phyloP scores from a whole-genome alignment of 805 yeast species.

The Diddensiella caesifluorescens region DNA sequence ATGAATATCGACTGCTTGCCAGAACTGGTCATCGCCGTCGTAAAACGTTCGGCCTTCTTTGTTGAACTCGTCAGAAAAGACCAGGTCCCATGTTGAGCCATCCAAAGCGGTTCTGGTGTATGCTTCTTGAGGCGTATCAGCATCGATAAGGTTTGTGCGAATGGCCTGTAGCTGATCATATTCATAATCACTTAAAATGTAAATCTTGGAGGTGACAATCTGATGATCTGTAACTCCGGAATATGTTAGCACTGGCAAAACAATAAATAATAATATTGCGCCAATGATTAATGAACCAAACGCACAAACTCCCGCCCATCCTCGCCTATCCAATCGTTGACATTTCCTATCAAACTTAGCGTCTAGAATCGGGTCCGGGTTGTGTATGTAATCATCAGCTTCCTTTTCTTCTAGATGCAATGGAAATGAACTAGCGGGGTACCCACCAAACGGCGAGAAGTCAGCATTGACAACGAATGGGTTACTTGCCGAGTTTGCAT shows the following conservation, averaged over 20 bases:
- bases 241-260: constrained; percentile 79
- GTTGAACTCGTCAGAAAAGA: constrained; percentile 87
- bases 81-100: constrained; percentile 69
- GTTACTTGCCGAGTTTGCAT: constrained; percentile 17
- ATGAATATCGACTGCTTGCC: constrained; percentile 77
- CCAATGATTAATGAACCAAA: constrained; percentile 54
- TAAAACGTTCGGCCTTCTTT: constrained; percentile 86
- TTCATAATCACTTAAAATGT: constrained; percentile 47
- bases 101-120: constrained; percentile 46
- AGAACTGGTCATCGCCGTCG: constrained; percentile 86
- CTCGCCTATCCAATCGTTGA: constrained; percentile 33
- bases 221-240: constrained; percentile 47
- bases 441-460: constrained; percentile 85
- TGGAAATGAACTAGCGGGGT: constrained; percentile 90
- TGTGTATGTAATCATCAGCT: constrained; percentile 90
- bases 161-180: constrained; percentile 57
- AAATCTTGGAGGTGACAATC: constrained; percentile 24
- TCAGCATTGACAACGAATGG: constrained; percentile 36
- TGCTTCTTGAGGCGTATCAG: constrained; percentile 61
- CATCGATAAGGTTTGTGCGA: constrained; percentile 58
- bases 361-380: constrained; percentile 93
- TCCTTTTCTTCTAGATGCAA: constrained; percentile 88
- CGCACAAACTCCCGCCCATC: constrained; percentile 31
- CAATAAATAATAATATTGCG: constrained; percentile 61
- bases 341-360: constrained; percentile 61